These are phyloP conservation scores for Phytophthora sp. DNA, from an alignment of 352 stramenopile species.

Conservation along the genomic window DNA sequence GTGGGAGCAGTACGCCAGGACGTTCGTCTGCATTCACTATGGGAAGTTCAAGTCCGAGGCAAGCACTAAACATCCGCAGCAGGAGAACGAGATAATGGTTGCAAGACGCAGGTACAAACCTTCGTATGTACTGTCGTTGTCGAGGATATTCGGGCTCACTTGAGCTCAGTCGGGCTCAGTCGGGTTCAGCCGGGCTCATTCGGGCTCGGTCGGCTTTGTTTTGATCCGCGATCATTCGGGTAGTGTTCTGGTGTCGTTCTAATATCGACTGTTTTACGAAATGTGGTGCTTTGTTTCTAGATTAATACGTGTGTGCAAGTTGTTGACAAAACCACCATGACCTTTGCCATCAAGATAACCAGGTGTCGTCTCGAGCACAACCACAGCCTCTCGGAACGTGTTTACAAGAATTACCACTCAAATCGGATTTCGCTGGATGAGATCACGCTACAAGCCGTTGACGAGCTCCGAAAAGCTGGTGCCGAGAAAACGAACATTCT, in stretches of 20 bases:
- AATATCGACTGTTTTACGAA: neutral
- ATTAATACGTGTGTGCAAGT: conserved; percentile 10
- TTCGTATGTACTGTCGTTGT: neutral
- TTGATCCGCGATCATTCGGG: neutral
- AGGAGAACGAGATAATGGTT: no score
- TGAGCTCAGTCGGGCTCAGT: neutral
- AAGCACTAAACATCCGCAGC: neutral
- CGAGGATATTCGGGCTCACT: neutral
- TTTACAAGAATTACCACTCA: no score
- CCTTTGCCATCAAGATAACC: neutral
- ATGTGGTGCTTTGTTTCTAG: no score
- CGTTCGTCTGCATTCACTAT: neutral
- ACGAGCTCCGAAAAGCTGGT: conserved; percentile 1
- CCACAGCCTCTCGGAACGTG: no score
- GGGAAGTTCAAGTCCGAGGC: neutral
- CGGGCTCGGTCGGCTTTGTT: neutral
- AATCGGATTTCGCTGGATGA: no score
- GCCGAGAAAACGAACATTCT: conserved; percentile 6
- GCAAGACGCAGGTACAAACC: no score
- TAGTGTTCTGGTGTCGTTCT: no score
- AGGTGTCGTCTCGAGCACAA: no score
- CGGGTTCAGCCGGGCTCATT: neutral
- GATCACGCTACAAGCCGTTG: neutral
- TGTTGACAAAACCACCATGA: neutral
- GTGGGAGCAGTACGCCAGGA: neutral